These are phyloP conservation scores for Cairneyella variabilis DNA, from an alignment of 495 filamentous ascomycete genomes.

Conservation along the genomic window DNA sequence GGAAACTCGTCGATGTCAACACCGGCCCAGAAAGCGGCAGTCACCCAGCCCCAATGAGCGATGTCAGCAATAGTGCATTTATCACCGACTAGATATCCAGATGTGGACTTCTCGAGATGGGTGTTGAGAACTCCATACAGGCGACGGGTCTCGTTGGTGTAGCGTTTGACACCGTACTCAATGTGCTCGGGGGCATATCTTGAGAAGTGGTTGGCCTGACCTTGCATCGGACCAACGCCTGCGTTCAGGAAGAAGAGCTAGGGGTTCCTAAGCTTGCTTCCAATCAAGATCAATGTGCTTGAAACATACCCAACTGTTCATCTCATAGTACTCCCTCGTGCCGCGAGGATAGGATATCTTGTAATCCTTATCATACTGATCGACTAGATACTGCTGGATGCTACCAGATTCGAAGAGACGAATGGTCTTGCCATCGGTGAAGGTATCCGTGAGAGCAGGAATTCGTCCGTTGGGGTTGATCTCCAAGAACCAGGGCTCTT, in stretches of 20 bases:
- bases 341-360: conserved; percentile 80
- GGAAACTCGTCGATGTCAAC: conserved; percentile 77
- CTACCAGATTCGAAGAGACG: conserved; percentile 78
- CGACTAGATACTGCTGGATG: conserved; percentile 83
- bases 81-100: conserved; percentile 74
- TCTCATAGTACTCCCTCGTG: conserved; percentile 71
- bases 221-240: conserved; percentile 90
- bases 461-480: conserved; percentile 97
- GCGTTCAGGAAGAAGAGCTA: conserved; percentile 60
- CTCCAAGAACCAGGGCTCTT: conserved; percentile 76
- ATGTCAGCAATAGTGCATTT: conserved; percentile 83
- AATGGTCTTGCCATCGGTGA: conserved; percentile 68
- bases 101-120: conserved; percentile 59
- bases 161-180: conserved; percentile 79
- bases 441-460: conserved; percentile 81
- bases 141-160: conserved; percentile 74
- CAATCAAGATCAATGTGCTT: background rate
- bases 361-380: conserved; percentile 75
- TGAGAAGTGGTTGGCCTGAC: conserved; percentile 84
- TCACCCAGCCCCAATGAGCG: conserved; percentile 57
- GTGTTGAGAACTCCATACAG: conserved; percentile 76
- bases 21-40: conserved; percentile 58
- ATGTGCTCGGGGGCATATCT: conserved; percentile 87
- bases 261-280: background rate
- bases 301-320: conserved; percentile 64